Percentiles rank a stretch among this genome's conserved stretches.
phyloP scores from a whole-genome alignment of 1,139 yeast genomes.

The Zhuliangozyma parablackwelliae region DNA sequence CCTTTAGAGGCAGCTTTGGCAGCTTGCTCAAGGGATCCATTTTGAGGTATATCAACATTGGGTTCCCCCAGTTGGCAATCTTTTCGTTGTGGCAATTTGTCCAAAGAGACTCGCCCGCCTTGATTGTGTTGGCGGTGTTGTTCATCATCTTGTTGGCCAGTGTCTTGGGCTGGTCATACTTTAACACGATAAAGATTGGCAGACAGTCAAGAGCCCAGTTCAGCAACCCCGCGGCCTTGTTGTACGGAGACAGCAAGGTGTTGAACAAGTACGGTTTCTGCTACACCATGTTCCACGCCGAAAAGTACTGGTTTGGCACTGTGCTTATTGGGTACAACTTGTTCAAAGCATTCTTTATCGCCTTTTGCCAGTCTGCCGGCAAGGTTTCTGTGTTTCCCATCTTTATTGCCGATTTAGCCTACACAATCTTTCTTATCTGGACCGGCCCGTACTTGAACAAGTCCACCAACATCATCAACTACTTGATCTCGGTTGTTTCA shows the following conservation, averaged over 20 bases:
- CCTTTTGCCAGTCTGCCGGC: conserved; percentile 66
- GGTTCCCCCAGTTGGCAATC: conserved; percentile 66
- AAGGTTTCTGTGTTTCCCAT: conserved; percentile 63
- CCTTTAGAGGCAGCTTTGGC: conserved; percentile 52
- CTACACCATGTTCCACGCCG: conserved; percentile 78
- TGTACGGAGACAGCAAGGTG: conserved; percentile 64
- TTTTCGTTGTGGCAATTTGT: conserved; percentile 75
- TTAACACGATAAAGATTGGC: conserved; percentile 57
- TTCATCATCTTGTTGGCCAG: conserved; percentile 53
- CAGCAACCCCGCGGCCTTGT: conserved; percentile 71
- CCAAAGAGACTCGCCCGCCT: conserved; percentile 67
- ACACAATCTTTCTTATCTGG: conserved; percentile 52
- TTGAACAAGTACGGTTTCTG: conserved; percentile 71
- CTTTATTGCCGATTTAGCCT: conserved; percentile 62
- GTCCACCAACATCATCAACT: conserved; percentile 65
- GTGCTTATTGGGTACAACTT: conserved; percentile 53
- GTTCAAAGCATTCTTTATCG: conserved; percentile 60
- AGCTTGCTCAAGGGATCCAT: conserved; percentile 61
- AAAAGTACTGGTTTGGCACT: conserved; percentile 70
- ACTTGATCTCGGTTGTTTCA: conserved; percentile 58
- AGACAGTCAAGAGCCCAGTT: conserved; percentile 46
- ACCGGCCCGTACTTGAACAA: conserved; percentile 66
- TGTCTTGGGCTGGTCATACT: conserved; percentile 56
- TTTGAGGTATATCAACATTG: conserved; percentile 67
- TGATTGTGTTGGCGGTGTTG: conserved; percentile 63